Percentiles rank a stretch among this genome's conserved stretches.
Conservation (phyloP, 163 green algal genomes). For the Scenedesmus sp. region DNA sequence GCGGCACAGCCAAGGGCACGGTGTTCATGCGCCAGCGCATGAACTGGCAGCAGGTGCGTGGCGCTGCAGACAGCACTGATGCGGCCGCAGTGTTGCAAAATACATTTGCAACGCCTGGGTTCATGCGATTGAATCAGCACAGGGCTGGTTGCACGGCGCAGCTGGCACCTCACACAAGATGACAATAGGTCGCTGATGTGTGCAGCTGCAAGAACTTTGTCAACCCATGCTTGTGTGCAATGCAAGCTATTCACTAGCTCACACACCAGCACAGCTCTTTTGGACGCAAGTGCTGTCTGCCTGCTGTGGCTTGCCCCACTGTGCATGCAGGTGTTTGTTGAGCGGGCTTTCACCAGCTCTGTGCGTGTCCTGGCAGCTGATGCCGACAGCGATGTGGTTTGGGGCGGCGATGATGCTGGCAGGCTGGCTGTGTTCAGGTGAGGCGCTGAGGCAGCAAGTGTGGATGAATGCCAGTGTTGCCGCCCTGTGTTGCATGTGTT, state of each 20-base stretch:
- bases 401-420: conserved; percentile 61
- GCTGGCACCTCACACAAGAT: background rate
- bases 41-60: conserved; percentile 55
- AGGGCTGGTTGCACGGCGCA: background rate
- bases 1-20: conserved; percentile 60
- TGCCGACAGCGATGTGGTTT: conserved; percentile 45
- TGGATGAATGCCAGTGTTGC: no score
- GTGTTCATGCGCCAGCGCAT: conserved; percentile 56
- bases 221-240: background rate
- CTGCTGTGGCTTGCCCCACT: background rate
- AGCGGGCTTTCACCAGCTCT: conserved; percentile 45
- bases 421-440: conserved; percentile 54
- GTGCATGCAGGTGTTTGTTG: conserved; percentile 32
- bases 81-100: background rate
- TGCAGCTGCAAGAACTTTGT: background rate
- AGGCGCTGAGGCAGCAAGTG: background rate
- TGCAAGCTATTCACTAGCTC: background rate
- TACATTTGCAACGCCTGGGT: background rate
- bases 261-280: background rate
- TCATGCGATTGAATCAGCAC: background rate
- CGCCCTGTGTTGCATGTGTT: no score
- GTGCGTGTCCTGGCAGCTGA: conserved; percentile 61
- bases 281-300: background rate
- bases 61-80: background rate
- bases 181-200: background rate